These are phyloP conservation scores for Proliferodiscus dingleyae DNA, from an alignment of 2,329 filamentous ascomycete genomes.

Conservation along the genomic window DNA sequence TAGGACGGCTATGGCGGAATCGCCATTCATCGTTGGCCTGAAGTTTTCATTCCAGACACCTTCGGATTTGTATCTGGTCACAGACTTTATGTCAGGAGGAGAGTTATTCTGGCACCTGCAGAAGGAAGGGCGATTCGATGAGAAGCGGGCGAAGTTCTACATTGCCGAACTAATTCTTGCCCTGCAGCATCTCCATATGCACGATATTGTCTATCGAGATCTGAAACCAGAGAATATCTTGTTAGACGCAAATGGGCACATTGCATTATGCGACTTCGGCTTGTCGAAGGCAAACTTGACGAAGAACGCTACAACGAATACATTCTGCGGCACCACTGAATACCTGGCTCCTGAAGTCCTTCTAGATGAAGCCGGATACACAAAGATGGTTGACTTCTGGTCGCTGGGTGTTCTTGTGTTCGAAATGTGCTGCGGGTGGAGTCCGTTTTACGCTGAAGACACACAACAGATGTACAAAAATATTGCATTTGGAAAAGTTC, in stretches of 20 bases:
- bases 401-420: conserved; percentile 95
- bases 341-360: conserved; percentile 95
- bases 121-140: conserved; percentile 92
- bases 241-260: conserved; percentile 93
- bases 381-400: conserved; percentile 99
- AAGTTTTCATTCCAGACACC: conserved; percentile 99
- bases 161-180: conserved; percentile 96
- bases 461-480: conserved; percentile 99
- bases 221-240: conserved; percentile 97
- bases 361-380: conserved; percentile 93
- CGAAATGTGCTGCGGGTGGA: conserved; percentile 99
- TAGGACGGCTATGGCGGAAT: conserved; percentile 90
- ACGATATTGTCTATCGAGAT: conserved; percentile 97
- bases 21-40: conserved; percentile 93
- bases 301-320: conserved; percentile 97
- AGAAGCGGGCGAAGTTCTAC: conserved; percentile 95
- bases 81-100: conserved; percentile 98
- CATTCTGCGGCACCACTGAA: conserved; percentile 96
- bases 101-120: conserved; percentile 99
- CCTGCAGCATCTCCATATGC: conserved; percentile 89
- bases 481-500: conserved; percentile 97
- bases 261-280: conserved; percentile 95
- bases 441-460: conserved; percentile 96
- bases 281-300: conserved; percentile 96
- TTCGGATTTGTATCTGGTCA: conserved; percentile 95